Conservation (phyloP, 192 early-diverging fungal species). For the Kappamyces sp. region DNA sequence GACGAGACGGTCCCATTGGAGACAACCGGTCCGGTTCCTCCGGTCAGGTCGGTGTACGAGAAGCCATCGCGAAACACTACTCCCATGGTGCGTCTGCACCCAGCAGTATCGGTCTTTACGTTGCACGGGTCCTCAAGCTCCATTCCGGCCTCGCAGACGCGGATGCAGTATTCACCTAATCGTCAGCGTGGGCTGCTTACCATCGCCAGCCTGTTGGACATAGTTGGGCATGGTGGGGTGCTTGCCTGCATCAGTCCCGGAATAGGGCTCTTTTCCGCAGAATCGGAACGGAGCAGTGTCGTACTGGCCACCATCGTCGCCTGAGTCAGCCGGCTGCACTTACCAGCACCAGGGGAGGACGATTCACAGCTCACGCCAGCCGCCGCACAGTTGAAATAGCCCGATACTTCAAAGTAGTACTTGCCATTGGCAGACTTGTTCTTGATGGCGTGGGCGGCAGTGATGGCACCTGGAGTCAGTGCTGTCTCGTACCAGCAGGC, state of each 20-base stretch:
- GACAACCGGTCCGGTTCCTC: not conserved
- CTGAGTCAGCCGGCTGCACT: slow-evolving; percentile 12
- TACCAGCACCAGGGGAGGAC: slow-evolving; percentile 10
- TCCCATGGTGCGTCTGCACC: slow-evolving; percentile 19
- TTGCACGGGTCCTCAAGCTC: slow-evolving; percentile 22
- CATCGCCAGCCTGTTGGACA: slow-evolving; percentile 15
- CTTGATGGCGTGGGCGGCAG: slow-evolving; percentile 22
- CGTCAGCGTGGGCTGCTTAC: slow-evolving; percentile 2
- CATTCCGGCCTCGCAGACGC: slow-evolving; percentile 14
- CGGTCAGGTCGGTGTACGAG: slow-evolving; percentile 1
- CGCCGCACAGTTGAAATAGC: slow-evolving; percentile 13
- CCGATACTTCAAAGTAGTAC: slow-evolving; percentile 22
- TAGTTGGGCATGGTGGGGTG: slow-evolving; percentile 7
- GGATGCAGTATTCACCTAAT: slow-evolving; percentile 9
- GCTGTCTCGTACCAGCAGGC: not conserved
- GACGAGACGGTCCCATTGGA: too few relatives aligned
- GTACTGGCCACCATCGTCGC: slow-evolving; percentile 32
- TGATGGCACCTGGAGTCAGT: slow-evolving; percentile 16
- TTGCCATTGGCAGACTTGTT: not conserved
- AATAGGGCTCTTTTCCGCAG: slow-evolving; percentile 35
- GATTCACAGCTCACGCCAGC: slow-evolving; percentile 18
- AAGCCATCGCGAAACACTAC: slow-evolving; percentile 10
- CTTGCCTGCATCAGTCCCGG: slow-evolving; percentile 16
- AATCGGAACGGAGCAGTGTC: slow-evolving; percentile 19
- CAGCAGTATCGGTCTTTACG: slow-evolving; percentile 24